Conservation (phyloP, 1,284 basidiomycete species). For the Sparassis latifolia region DNA sequence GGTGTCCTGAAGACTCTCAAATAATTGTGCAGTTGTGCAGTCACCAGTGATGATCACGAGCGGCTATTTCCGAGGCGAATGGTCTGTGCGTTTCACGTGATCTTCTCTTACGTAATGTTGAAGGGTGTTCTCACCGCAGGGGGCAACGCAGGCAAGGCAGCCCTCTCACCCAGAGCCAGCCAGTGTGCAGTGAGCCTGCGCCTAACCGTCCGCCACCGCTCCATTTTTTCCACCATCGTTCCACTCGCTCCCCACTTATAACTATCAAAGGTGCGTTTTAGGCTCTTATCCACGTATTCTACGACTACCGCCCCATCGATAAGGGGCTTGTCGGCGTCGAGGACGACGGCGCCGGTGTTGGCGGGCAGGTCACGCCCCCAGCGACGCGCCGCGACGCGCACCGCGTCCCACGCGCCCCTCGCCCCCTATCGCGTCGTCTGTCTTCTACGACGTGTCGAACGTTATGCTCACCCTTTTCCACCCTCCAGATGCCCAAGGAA, state of each 20-base stretch:
- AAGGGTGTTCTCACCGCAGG: not conserved
- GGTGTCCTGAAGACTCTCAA: no score
- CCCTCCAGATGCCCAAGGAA: constrained; percentile 77
- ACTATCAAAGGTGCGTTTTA: constrained; percentile 14
- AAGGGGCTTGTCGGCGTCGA: constrained; percentile 10
- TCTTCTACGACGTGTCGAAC: constrained; percentile 24
- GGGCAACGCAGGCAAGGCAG: not conserved
- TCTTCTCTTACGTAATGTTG: not conserved
- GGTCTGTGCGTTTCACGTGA: not conserved
- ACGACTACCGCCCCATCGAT: constrained; percentile 16
- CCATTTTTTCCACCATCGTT: constrained; percentile 8
- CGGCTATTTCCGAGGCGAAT: not conserved
- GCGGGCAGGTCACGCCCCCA: constrained; percentile 17
- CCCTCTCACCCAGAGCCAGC: not conserved
- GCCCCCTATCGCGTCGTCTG: constrained; percentile 9
- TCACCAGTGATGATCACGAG: no score
- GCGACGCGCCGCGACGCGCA: constrained; percentile 18
- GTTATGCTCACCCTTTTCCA: constrained; percentile 27
- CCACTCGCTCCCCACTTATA: constrained; percentile 4
- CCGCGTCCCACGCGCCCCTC: constrained; percentile 17
- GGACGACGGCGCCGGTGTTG: constrained; percentile 7
- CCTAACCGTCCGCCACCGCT: constrained; percentile 17
- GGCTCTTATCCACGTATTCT: constrained; percentile 16
- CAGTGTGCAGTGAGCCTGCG: constrained; percentile 3
- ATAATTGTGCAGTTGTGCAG: no score